phyloP scores from a whole-genome alignment of 2,329 filamentous ascomycete genomes.

The Volutella citrinella region DNA sequence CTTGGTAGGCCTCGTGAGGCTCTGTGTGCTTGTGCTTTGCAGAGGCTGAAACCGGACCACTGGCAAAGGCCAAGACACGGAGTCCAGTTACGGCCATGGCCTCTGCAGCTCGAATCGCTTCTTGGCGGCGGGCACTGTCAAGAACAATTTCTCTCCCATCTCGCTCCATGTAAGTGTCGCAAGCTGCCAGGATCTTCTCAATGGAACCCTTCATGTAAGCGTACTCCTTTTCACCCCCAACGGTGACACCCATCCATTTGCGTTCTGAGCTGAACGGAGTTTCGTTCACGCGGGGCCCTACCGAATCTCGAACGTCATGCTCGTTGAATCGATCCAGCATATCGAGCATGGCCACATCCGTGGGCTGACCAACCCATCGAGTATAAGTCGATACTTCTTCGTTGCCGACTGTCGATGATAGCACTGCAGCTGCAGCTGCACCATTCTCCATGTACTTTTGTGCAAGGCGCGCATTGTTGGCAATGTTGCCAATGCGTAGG shows the following conservation, averaged over 20 bases:
- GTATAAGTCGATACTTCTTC: constrained; percentile 65
- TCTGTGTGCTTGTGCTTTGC: constrained; percentile 43
- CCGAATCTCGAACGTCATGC: constrained; percentile 82
- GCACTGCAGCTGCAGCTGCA: constrained; percentile 67
- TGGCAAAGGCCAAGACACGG: constrained; percentile 89
- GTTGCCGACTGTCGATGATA: constrained; percentile 75
- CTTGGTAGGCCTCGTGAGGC: constrained; percentile 76
- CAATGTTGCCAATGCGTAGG: constrained; percentile 89
- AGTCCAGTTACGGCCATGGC: constrained; percentile 86
- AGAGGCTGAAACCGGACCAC: constrained; percentile 62
- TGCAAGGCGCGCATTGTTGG: constrained; percentile 86
- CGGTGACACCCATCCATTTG: constrained; percentile 98
- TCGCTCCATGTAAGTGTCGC: constrained; percentile 83
- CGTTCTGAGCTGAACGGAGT: constrained; percentile 95
- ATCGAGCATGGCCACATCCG: constrained; percentile 95
- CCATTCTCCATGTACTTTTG: constrained; percentile 67
- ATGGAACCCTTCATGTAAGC: constrained; percentile 96
- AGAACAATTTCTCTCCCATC: constrained; percentile 85
- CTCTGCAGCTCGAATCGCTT: constrained; percentile 77
- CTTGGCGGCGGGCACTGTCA: constrained; percentile 70
- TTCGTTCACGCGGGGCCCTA: constrained; percentile 79
- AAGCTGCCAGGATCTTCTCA: constrained; percentile 80
- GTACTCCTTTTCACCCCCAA: constrained; percentile 71
- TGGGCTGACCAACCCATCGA: constrained; percentile 94
- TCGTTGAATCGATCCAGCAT: constrained; percentile 87